A percentile compares a stretch with the other conserved stretches of the same genome.
These are phyloP conservation scores for Aspergillus fijiensis DNA, from an alignment of 2,329 filamentous ascomycete species.

Conservation along the genomic window DNA sequence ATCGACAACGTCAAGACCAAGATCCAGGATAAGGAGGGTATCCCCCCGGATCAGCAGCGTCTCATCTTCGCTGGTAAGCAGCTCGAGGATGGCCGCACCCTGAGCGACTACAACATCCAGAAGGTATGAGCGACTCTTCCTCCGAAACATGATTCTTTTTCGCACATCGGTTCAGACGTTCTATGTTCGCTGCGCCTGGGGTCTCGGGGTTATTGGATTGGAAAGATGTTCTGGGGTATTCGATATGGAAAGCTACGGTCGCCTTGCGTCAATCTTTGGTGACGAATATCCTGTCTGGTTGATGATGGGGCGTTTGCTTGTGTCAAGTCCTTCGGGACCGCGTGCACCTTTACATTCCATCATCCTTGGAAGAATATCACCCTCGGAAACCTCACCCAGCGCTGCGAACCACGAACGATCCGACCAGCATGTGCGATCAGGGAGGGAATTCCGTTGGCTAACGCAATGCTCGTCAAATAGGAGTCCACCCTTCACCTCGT, in stretches of 20 bases:
- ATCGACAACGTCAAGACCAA: conserved; percentile 99
- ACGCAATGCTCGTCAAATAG: conserved; percentile 49
- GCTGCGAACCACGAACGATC: neutral
- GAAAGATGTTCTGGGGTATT: conserved; percentile 5
- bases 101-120: conserved; percentile 99
- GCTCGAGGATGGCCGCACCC: conserved; percentile 95
- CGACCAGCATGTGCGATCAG: neutral
- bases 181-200: neutral
- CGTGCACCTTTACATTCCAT: neutral
- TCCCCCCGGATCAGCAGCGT: conserved; percentile 96
- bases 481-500: conserved; percentile 98
- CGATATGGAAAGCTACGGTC: neutral
- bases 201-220: neutral
- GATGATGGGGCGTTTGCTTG: neutral
- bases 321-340: neutral
- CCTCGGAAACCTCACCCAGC: neutral
- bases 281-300: neutral
- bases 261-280: neutral
- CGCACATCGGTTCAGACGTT: neutral
- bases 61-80: conserved; percentile 99
- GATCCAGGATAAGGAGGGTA: conserved; percentile 99
- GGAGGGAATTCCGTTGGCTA: conserved; percentile 27
- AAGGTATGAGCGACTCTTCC: conserved; percentile 63
- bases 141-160: conserved; percentile 11
- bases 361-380: too few species aligned